Percentiles rank a stretch among this genome's conserved stretches.
Evolutionary conservation across 2,329 filamentous ascomycete genomes (phyloP).

Genomic region (Trichoderma lentiforme): DNA sequence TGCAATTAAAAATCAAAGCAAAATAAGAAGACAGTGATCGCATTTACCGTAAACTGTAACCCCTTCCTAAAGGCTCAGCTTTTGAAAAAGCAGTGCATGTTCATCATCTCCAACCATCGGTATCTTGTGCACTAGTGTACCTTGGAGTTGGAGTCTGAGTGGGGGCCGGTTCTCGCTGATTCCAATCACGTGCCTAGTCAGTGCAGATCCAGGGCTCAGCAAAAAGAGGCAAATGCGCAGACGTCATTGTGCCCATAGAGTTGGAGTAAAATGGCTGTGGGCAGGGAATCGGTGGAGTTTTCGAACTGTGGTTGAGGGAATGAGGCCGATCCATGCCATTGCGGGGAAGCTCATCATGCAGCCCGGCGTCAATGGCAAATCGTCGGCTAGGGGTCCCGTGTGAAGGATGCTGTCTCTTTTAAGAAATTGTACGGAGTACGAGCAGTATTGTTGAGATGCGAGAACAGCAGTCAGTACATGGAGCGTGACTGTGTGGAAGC

Average conservation of each 20-base stretch:
- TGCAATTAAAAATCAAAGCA: neutral
- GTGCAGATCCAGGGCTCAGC: neutral
- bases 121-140: neutral
- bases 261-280: neutral
- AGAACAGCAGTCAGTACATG: too few species aligned
- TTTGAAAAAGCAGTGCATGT: neutral
- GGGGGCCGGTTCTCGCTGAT: neutral
- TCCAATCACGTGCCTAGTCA: neutral
- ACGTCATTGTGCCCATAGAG: neutral
- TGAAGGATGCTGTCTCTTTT: neutral
- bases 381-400: neutral
- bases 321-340: neutral
- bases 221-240: neutral
- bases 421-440: neutral
- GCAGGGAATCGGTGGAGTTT: constrained; percentile 1
- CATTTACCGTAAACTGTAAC: neutral
- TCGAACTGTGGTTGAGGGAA: neutral
- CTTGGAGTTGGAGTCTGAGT: neutral
- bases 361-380: neutral
- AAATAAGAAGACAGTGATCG: neutral
- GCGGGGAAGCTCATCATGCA: neutral
- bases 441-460: neutral
- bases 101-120: neutral
- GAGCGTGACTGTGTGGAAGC: neutral
- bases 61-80: neutral